These are phyloP conservation scores for Zhuliangozyma blackwelliae DNA, from an alignment of 1,139 yeast genomes.

Conservation along the genomic window DNA sequence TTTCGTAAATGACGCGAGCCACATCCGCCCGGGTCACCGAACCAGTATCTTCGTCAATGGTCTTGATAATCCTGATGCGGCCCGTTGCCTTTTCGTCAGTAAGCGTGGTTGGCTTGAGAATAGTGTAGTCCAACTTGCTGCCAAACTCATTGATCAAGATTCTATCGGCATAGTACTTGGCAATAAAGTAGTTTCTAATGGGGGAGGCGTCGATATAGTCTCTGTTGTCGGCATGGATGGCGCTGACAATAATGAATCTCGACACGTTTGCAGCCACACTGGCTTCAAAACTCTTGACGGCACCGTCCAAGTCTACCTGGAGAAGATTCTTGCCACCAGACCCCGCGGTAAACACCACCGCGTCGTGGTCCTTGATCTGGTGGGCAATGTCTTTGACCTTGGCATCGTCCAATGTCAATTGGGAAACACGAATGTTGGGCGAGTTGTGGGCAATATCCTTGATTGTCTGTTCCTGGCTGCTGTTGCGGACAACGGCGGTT, in stretches of 20 bases:
- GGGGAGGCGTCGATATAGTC: conserved; percentile 27
- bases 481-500: conserved; percentile 49
- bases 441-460: conserved; percentile 21
- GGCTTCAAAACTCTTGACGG: conserved; percentile 57
- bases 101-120: conserved; percentile 47
- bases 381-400: conserved; percentile 29
- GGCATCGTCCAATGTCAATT: conserved; percentile 35
- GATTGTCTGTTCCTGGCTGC: conserved; percentile 39
- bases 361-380: conserved; percentile 46
- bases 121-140: conserved; percentile 43
- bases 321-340: conserved; percentile 56
- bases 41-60: conserved; percentile 13
- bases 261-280: conserved; percentile 40
- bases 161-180: conserved; percentile 56
- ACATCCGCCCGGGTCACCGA: conserved; percentile 27
- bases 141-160: conserved; percentile 33
- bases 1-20: conserved; percentile 21
- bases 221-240: conserved; percentile 49
- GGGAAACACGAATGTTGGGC: conserved; percentile 30
- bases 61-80: conserved; percentile 19
- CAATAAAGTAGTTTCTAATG: conserved; percentile 41
- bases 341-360: conserved; percentile 61
- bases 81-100: conserved; percentile 39
- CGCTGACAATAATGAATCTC: conserved; percentile 55
- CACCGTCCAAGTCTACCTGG: conserved; percentile 59